Evolutionary conservation across 345 rosid genomes (phyloP).

Genomic region (Melaleuca alternifolia): DNA sequence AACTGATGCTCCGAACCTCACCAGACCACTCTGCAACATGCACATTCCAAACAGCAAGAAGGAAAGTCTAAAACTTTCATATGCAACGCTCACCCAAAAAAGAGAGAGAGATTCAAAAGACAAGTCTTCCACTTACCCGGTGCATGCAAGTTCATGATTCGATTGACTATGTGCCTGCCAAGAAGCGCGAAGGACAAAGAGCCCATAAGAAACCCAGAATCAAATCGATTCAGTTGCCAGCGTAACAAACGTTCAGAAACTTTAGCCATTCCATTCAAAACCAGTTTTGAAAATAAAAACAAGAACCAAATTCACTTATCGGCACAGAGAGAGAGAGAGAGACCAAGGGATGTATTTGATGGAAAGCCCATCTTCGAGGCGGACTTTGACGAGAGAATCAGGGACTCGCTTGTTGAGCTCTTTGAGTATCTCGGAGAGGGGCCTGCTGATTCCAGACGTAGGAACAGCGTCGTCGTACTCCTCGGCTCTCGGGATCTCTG

Average conservation of each 20-base stretch:
- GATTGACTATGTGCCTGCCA: conserved; percentile 67
- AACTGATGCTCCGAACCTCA: conserved; percentile 64
- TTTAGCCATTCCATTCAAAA: not conserved
- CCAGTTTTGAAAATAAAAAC: not conserved
- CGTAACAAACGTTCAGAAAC: not conserved
- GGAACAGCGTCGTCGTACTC: conserved; percentile 26
- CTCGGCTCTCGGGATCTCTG: not conserved
- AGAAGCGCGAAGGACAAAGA: not conserved
- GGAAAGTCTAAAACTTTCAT: too few species aligned
- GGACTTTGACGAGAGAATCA: conserved; percentile 40
- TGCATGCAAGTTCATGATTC: conserved; percentile 78
- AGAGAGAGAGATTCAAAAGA: not conserved
- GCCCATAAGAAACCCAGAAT: not conserved
- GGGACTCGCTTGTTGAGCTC: conserved; percentile 79
- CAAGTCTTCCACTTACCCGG: conserved; percentile 27
- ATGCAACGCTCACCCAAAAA: not conserved
- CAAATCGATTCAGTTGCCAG: not conserved
- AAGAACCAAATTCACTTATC: not conserved
- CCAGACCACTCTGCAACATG: conserved; percentile 70
- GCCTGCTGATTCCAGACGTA: conserved; percentile 61
- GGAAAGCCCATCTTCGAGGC: conserved; percentile 49
- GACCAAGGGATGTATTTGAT: conserved; percentile 79
- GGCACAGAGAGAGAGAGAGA: not conserved
- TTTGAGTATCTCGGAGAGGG: conserved; percentile 57
- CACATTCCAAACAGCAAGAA: not conserved